Conservation (phyloP, 345 rosid genomes). For the Crucihimalaya himalaica region DNA sequence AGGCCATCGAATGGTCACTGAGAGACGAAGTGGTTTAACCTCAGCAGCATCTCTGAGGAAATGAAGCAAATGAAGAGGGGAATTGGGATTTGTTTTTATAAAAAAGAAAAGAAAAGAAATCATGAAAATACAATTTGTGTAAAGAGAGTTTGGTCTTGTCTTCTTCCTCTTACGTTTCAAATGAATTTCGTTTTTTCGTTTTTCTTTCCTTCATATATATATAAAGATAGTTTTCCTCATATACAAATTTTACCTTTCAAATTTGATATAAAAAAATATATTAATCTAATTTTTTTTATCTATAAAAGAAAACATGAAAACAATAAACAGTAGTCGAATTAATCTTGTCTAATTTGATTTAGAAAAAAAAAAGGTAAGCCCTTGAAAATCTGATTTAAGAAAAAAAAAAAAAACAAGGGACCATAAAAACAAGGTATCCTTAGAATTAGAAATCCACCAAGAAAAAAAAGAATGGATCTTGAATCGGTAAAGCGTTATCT, state of each 20-base stretch:
- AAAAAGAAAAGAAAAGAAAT: background rate
- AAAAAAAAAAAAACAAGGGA: background rate
- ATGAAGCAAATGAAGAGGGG: background rate
- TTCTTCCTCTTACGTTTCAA: conserved; percentile 8
- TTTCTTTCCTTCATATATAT: background rate
- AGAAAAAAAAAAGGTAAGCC: background rate
- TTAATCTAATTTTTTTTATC: no score
- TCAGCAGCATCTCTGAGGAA: background rate
- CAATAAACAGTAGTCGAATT: no score
- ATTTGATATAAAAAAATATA: background rate
- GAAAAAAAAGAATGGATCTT: conserved; percentile 42
- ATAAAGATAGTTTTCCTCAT: conserved; percentile 21
- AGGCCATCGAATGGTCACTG: conserved; percentile 84
- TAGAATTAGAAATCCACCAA: background rate
- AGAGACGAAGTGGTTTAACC: background rate
- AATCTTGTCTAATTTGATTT: no score
- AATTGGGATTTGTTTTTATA: conserved; percentile 21
- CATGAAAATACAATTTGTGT: conserved; percentile 28
- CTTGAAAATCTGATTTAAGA: background rate
- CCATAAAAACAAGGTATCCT: no score
- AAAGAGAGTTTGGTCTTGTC: conserved; percentile 21
- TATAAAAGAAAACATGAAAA: no score
- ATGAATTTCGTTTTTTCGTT: background rate
- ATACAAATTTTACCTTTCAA: background rate
- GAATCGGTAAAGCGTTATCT: conserved; percentile 63